Percentiles rank a stretch among this genome's conserved stretches.
These are phyloP conservation scores for Closterium sp. DNA, from an alignment of 139 green algal genomes.

Conservation along the genomic window DNA sequence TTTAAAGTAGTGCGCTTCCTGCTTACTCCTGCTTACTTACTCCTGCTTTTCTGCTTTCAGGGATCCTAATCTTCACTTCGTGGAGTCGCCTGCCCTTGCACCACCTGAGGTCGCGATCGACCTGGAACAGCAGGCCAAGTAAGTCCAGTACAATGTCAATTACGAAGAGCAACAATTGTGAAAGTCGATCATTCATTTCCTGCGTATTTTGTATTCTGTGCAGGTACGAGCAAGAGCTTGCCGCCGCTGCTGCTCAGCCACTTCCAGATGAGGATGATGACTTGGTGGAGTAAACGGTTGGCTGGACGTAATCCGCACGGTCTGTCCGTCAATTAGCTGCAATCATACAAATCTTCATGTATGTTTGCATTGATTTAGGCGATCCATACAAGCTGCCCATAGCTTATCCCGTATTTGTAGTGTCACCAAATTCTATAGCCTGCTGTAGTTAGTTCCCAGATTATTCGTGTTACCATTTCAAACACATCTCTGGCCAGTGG, in stretches of 20 bases:
- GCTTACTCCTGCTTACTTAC: too few species aligned
- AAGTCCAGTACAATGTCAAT: background rate
- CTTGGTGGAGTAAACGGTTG: constrained; percentile 56
- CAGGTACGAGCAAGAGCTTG: constrained; percentile 75
- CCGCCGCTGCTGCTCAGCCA: constrained; percentile 66
- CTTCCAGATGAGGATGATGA: constrained; percentile 83
- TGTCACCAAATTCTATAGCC: too few species aligned
- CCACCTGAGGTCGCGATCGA: constrained; percentile 95
- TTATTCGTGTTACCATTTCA: too few species aligned
- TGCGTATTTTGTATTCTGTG: background rate
- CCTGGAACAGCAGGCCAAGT: constrained; percentile 76
- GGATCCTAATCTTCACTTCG: constrained; percentile 90
- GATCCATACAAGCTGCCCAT: background rate
- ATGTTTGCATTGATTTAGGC: background rate
- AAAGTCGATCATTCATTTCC: too few species aligned
- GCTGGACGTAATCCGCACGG: background rate
- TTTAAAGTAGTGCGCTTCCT: too few species aligned
- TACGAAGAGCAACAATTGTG: too few species aligned
- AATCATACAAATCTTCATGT: background rate
- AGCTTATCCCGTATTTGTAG: background rate
- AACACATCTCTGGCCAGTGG: too few species aligned
- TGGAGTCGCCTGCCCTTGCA: constrained; percentile 84
- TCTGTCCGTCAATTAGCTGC: background rate
- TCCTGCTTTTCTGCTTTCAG: constrained; percentile 9
- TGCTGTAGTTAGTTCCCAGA: too few species aligned